Evolutionary conservation across 208 protist genomes (phyloP), one percentile per base, ranked within the genome.

Genomic region (Trypanosoma avium): DNA sequence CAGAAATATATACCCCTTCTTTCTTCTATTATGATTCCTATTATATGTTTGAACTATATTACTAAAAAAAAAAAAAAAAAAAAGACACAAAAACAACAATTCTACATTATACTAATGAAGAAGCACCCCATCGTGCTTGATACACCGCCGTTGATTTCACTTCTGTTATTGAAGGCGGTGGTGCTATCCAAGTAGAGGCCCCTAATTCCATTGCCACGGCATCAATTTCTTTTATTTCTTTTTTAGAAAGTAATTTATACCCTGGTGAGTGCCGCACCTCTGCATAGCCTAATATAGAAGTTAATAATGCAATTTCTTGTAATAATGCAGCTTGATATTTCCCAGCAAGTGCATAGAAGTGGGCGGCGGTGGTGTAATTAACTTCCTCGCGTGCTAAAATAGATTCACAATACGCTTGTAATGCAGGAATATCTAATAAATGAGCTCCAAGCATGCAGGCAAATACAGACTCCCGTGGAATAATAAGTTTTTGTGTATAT

Each of bases 361-460:
- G 55, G 59, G 72, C 85, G 48, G 84, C 89, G 15, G 71, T 88
- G 35, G 84, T 64, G 67, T 86, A 94, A 74, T 88, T 94, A 42
- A 94, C 87, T 59, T 89, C 83, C 69, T 86, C 80, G 3, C 84
- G 83, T 15, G 82, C 79, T 22, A 94, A 74, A 13, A 91, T 75
- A 21, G 87, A 81, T 59, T 94, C 87, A 53, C 82, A 88, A 52
- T 86, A 80, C 12, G 76, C 71, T 65, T 91, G 84, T 29, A 94
- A 73, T 64, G 68, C 59, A 36, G 84, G 32, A 10, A 91, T 67
- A 49, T 69, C 67, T 0, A 94, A 78, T 43, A 77, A 57, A 52
- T 86, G 81, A 5, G 84, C 75, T 1, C 87, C 87, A 26, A 94
- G 62, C 75, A 94, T 73, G 26, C 79, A 79, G 27, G 85, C 71